Base-by-base conservation (phyloP, 176 grass and related monocot species). In the Oryza brachyantha region DNA sequence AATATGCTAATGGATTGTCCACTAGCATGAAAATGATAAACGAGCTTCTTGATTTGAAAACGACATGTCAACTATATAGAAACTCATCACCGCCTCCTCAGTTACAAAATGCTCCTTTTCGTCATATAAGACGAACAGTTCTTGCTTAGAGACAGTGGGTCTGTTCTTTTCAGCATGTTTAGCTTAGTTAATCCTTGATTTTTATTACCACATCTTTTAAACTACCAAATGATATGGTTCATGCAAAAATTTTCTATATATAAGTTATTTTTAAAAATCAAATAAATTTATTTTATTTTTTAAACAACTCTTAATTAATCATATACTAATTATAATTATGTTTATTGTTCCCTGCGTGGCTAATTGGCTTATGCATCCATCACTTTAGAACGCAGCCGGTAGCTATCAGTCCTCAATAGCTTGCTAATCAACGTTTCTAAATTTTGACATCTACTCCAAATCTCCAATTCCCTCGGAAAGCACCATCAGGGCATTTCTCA, bases 401-500 rank as follows among this genome's bases (percentile, higher is more conserved):
- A 22, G 21, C 50, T 55, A n/a, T 55, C 17, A n/a, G 0, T 17
- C 45, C 70, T 29, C 17, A 17, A 26, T 31, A 59, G 5, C 14
- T 0, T 32, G 13, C 19, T 70, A 77, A 61, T 9, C 9, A 38
- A 1, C 21, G 29, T 5, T 69, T 64, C 13, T 70, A 2, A 2
- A 24, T 22, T 52, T 4, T 59, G 21, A 61, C 64, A 21, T 13
- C 13, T 10, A 40, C 16, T 32, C n/a, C n/a, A n/a, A n/a, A 32
- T 1, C 31, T 68, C 69, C 70, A 63, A 21, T 29, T 72, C 68
- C 35, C 19, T 11, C 32, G 52, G 69, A 74, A 17, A 0, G 0
- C 25, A 39, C 3, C 29, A 11, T 0, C 3, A 0, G 9, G 48
- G 3, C n/a, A n/a, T n/a, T n/a, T 0, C 40, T 2, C 1, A 4